Evolutionary conservation across 1,284 basidiomycete species (phyloP).

Genomic region (Leccinum subrobustum): DNA sequence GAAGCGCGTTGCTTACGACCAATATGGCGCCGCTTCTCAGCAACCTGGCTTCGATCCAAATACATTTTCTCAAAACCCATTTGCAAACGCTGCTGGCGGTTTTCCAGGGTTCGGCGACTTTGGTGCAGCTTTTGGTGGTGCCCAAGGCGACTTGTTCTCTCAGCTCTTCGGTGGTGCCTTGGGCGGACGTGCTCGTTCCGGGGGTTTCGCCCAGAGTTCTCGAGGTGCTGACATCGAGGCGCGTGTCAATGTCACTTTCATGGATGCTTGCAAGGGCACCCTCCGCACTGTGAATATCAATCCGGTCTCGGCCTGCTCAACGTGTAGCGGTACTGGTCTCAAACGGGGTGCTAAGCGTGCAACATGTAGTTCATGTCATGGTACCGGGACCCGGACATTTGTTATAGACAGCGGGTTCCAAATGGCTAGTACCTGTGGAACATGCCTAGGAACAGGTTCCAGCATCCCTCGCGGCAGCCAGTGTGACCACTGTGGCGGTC

Average conservation of each 20-base stretch:
- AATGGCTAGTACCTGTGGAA: slow-evolving; percentile 90
- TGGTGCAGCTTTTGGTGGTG: slow-evolving; percentile 63
- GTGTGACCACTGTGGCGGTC: slow-evolving; percentile 82
- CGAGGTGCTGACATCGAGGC: slow-evolving; percentile 88
- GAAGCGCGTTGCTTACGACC: slow-evolving; percentile 91
- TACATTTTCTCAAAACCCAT: slow-evolving; percentile 53
- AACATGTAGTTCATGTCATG: slow-evolving; percentile 81
- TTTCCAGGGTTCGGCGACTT: slow-evolving; percentile 74
- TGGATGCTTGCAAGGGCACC: slow-evolving; percentile 94
- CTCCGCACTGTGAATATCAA: slow-evolving; percentile 75
- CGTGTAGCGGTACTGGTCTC: slow-evolving; percentile 87
- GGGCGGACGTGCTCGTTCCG: slow-evolving; percentile 47
- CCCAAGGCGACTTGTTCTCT: slow-evolving; percentile 78
- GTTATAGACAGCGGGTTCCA: slow-evolving; percentile 95
- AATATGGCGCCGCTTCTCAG: slow-evolving; percentile 92
- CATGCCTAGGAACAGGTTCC: slow-evolving; percentile 84
- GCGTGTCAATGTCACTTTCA: slow-evolving; percentile 77
- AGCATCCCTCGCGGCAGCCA: slow-evolving; percentile 77
- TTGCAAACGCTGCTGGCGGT: slow-evolving; percentile 53
- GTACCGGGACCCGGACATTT: slow-evolving; percentile 88
- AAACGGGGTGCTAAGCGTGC: slow-evolving; percentile 85
- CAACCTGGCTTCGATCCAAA: slow-evolving; percentile 93
- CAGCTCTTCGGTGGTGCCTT: slow-evolving; percentile 78
- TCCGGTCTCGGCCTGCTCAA: slow-evolving; percentile 81
- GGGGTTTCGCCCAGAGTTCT: slow-evolving; percentile 49